Percentiles rank a stretch among this genome's conserved stretches.
Evolutionary conservation across 169 alveolate species (phyloP).

Genomic region (Eimeria tenella): DNA sequence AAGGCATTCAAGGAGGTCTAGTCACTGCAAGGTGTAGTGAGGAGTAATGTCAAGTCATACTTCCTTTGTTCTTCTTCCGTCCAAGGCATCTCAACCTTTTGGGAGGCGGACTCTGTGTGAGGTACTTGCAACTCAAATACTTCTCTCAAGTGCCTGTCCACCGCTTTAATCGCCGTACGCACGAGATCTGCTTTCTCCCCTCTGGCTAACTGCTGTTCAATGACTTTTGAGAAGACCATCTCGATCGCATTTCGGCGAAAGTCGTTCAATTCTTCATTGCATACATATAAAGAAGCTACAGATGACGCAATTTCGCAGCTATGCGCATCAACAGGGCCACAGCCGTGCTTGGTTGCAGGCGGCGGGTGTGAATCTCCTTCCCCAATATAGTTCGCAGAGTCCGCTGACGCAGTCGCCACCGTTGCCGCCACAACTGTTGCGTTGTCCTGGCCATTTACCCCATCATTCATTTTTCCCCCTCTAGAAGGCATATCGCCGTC

Average conservation of each 20-base stretch:
- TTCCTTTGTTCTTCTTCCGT: constrained; percentile 66
- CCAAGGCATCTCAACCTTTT: constrained; percentile 48
- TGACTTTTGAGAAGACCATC: constrained; percentile 51
- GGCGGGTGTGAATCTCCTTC: background rate
- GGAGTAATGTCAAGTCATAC: background rate
- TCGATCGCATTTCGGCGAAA: constrained; percentile 56
- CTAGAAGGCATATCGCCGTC: background rate
- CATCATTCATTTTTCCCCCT: background rate
- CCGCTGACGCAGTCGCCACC: background rate
- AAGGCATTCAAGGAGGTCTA: too few relatives aligned
- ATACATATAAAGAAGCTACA: constrained; percentile 49
- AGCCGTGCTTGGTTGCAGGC: background rate
- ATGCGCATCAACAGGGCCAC: background rate
- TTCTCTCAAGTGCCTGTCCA: constrained; percentile 62
- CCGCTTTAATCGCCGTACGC: constrained; percentile 52
- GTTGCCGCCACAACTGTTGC: background rate
- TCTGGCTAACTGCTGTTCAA: constrained; percentile 16
- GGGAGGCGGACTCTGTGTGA: background rate
- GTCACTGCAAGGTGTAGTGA: too few relatives aligned
- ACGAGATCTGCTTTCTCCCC: constrained; percentile 16
- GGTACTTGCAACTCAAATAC: constrained; percentile 45
- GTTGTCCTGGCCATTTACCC: background rate
- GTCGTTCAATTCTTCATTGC: constrained; percentile 49
- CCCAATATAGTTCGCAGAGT: background rate
- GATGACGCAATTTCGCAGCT: background rate